These are phyloP conservation scores for Lodderomyces beijingensis DNA, from an alignment of 1,139 yeast species.

Conservation along the genomic window DNA sequence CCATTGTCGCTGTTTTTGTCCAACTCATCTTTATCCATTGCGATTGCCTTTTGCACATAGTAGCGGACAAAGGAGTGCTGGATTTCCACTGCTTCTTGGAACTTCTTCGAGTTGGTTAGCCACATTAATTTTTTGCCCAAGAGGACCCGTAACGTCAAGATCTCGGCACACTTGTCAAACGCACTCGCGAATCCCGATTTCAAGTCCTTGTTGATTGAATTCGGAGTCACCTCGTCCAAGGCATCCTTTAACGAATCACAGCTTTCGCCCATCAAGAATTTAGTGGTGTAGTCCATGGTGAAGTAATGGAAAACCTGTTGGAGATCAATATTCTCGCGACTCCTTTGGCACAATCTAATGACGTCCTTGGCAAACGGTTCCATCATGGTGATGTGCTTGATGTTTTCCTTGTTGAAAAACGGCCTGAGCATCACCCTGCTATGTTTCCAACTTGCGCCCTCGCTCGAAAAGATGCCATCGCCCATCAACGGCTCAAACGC, in stretches of 20 bases:
- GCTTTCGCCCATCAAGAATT: conserved; percentile 36
- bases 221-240: conserved; percentile 5
- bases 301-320: conserved; percentile 30
- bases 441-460: conserved; percentile 52
- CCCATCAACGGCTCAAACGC: conserved; percentile 43
- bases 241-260: conserved; percentile 26
- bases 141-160: conserved; percentile 24
- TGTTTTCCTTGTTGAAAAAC: conserved; percentile 48
- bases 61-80: conserved; percentile 26
- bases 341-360: conserved; percentile 18
- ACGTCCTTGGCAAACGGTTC: conserved; percentile 38
- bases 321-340: conserved; percentile 25
- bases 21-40: conserved; percentile 18
- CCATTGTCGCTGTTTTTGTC: conserved; percentile 17
- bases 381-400: conserved; percentile 41
- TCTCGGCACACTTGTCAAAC: conserved; percentile 18
- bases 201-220: conserved; percentile 4
- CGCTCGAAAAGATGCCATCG: conserved; percentile 51
- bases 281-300: conserved; percentile 38
- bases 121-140: conserved; percentile 21
- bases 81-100: conserved; percentile 15
- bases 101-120: conserved; percentile 18
- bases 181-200: conserved; percentile 13
- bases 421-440: conserved; percentile 51
- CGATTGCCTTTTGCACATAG: conserved; percentile 26